Evolutionary conservation across 1,284 basidiomycete species (phyloP).

Genomic region (Ceratobasidium theobromae): DNA sequence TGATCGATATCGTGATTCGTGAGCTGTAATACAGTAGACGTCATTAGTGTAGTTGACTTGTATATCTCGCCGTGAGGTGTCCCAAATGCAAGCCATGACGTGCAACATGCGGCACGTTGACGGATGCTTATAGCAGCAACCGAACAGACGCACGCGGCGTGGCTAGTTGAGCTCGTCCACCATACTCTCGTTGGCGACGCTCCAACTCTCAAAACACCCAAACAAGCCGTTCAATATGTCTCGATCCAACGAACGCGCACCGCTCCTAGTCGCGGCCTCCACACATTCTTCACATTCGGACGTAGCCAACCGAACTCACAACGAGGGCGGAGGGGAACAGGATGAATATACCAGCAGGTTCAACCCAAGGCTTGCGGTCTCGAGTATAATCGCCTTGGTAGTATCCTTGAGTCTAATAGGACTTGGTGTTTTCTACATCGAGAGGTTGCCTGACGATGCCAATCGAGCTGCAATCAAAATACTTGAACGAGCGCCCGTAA

Average conservation of each 20-base stretch:
- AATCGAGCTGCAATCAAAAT: constrained; percentile 58
- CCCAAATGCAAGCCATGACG: no score
- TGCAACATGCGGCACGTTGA: no score
- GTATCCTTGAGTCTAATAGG: constrained; percentile 5
- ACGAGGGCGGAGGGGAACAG: neutral
- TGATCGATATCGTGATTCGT: no score
- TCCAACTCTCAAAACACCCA: no score
- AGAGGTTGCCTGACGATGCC: constrained; percentile 59
- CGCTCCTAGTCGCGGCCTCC: constrained; percentile 1
- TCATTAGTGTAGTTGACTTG: no score
- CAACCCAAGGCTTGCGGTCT: constrained; percentile 1
- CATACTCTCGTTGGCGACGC: no score
- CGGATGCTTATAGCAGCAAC: no score
- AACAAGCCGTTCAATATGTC: no score
- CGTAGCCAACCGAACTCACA: neutral
- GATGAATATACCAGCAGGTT: neutral
- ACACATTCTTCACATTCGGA: neutral
- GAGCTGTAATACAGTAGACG: no score
- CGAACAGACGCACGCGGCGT: no score
- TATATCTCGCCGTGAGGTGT: no score
- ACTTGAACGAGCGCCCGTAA: constrained; percentile 64
- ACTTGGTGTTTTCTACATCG: constrained; percentile 29
- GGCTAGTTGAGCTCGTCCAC: no score
- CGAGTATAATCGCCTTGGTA: constrained; percentile 4
- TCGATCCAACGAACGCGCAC: neutral